Evolutionary conservation across 1,284 basidiomycete species (phyloP).

Genomic region (Phlebopus sp.): DNA sequence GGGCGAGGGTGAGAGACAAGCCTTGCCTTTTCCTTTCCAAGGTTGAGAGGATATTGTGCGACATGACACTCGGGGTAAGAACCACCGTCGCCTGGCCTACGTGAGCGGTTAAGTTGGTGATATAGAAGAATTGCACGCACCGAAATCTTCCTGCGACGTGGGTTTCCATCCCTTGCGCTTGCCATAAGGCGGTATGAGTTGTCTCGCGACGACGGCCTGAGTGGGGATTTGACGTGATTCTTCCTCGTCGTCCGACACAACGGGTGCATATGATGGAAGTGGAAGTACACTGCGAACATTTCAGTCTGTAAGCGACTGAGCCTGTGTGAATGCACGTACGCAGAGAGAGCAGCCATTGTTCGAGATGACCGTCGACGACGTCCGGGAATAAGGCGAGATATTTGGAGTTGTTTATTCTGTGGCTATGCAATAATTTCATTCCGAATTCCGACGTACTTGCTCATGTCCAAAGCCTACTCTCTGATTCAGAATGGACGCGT

Average conservation of each 20-base stretch:
- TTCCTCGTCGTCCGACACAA: slow-evolving; percentile 61
- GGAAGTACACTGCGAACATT: slow-evolving; percentile 55
- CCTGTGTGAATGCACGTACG: slow-evolving; percentile 39
- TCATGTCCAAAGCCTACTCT: neutral
- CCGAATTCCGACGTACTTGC: slow-evolving; percentile 28
- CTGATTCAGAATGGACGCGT: slow-evolving; percentile 13
- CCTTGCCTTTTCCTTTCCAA: slow-evolving; percentile 96
- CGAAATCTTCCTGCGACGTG: slow-evolving; percentile 78
- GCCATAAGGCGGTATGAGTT: slow-evolving; percentile 76
- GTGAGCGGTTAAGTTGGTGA: neutral
- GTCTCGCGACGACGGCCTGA: slow-evolving; percentile 51
- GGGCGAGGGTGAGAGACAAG: slow-evolving; percentile 3
- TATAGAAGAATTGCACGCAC: slow-evolving; percentile 38
- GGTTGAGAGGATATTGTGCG: slow-evolving; percentile 94
- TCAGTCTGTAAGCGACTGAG: neutral
- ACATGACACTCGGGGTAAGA: slow-evolving; percentile 97
- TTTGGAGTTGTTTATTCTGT: slow-evolving; percentile 24
- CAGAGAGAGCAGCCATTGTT: slow-evolving; percentile 59
- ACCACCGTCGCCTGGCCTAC: slow-evolving; percentile 76
- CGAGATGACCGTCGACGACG: slow-evolving; percentile 13
- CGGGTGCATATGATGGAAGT: slow-evolving; percentile 55
- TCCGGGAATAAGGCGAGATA: slow-evolving; percentile 14
- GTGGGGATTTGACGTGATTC: slow-evolving; percentile 38
- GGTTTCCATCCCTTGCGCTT: slow-evolving; percentile 88
- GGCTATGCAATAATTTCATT: slow-evolving; percentile 22